phyloP scores from a whole-genome alignment of 2,329 filamentous ascomycete species.

The Exophiala dermatitidis region DNA sequence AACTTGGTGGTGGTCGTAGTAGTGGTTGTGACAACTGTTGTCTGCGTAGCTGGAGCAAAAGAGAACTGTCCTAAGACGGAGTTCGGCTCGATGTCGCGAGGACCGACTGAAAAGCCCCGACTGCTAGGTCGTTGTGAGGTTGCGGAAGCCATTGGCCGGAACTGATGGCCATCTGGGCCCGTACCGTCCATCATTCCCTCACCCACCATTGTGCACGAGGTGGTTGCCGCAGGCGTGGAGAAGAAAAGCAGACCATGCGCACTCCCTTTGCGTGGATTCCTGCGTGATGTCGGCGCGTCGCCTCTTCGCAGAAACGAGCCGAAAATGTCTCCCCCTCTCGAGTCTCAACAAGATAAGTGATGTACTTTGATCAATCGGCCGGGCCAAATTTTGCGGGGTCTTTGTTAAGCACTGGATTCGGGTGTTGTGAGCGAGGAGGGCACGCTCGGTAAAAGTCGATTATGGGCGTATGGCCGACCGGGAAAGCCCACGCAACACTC shows the following conservation, averaged over 20 bases:
- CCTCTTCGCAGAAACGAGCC: neutral
- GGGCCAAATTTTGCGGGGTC: too few species aligned
- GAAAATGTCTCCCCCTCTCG: too few species aligned
- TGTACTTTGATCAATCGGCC: too few species aligned
- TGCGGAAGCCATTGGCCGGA: conserved; percentile 14
- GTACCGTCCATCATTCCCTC: conserved; percentile 16
- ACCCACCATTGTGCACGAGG: conserved; percentile 11
- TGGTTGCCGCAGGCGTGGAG: conserved; percentile 1
- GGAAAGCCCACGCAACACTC: too few species aligned
- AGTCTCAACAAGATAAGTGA: too few species aligned
- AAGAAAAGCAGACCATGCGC: conserved; percentile 1
- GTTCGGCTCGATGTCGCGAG: conserved; percentile 27
- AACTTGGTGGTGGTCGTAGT: conserved; percentile 78
- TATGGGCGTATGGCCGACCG: too few species aligned
- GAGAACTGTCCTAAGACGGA: conserved; percentile 53
- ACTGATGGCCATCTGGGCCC: conserved; percentile 25
- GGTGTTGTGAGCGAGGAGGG: too few species aligned
- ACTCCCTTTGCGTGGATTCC: conserved; percentile 1
- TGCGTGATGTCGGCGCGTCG: conserved; percentile 5
- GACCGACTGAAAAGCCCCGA: conserved; percentile 15
- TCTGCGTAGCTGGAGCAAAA: conserved; percentile 57
- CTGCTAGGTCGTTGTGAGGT: conserved; percentile 9
- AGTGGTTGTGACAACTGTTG: conserved; percentile 74
- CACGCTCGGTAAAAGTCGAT: too few species aligned
- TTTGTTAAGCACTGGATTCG: too few species aligned